A percentile compares a stretch with the other conserved stretches of the same genome.
These are phyloP conservation scores for Salvia miltiorrhiza DNA, from an alignment of 257 asterid genomes.

Conservation along the genomic window DNA sequence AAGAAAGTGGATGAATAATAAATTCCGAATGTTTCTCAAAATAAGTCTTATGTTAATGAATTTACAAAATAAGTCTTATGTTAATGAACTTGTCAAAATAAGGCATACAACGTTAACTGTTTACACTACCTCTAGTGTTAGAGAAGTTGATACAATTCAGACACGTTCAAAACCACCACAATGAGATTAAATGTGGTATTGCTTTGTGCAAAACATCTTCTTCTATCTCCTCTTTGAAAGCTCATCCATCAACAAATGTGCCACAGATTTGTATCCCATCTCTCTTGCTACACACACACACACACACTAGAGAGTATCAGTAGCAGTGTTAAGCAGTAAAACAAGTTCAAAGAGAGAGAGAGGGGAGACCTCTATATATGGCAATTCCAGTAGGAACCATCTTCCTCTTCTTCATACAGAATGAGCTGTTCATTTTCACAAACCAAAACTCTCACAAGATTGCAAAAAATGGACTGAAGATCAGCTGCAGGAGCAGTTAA, in stretches of 20 bases:
- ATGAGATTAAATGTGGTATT: not conserved
- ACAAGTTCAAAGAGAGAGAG: not conserved
- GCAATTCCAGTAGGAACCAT: constrained; percentile 85
- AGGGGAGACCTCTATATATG: constrained; percentile 54
- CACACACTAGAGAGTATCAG: not conserved
- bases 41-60: too few species aligned
- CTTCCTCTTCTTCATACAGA: constrained; percentile 67
- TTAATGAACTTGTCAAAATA: too few species aligned
- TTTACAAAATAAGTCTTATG: too few species aligned
- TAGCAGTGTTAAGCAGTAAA: not conserved
- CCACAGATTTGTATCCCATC: constrained; percentile 87
- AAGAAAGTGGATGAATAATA: not conserved
- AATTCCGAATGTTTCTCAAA: too few species aligned
- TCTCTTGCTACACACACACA: constrained; percentile 47
- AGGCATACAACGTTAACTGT: too few species aligned
- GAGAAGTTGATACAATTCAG: not conserved
- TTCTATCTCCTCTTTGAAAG: constrained; percentile 41
- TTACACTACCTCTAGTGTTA: too few species aligned
- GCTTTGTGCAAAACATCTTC: not conserved
- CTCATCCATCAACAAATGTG: constrained; percentile 68
- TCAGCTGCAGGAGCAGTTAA: not conserved
- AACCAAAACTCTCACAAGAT: not conserved
- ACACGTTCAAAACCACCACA: not conserved
- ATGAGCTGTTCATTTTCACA: constrained; percentile 48
- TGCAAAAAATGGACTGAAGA: not conserved